Percentiles rank a stretch among this genome's conserved stretches.
Conservation (phyloP, 352 stramenopile species). For the Pythium vanterpoolii region DNA sequence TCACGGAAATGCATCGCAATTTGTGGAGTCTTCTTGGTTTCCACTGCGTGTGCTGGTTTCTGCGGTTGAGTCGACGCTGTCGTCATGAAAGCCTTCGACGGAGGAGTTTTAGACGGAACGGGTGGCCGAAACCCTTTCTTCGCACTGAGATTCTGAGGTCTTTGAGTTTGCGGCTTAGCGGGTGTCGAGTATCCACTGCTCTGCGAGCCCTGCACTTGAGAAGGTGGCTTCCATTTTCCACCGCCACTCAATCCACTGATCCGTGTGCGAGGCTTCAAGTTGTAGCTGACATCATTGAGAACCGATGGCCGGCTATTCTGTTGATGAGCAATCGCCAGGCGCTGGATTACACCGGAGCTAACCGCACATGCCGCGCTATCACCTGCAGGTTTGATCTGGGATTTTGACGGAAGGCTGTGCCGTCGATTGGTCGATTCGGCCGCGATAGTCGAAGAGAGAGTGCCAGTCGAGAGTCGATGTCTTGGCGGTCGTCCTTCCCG, state of each 20-base stretch:
- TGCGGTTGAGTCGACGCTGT: constrained; percentile 17
- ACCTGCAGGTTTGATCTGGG: neutral
- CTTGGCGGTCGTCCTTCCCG: neutral
- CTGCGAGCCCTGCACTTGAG: neutral
- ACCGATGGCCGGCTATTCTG: neutral
- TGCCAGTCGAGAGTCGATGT: constrained; percentile 2
- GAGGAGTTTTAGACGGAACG: constrained; percentile 32
- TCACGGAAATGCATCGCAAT: constrained; percentile 27
- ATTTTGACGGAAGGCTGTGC: constrained; percentile 7
- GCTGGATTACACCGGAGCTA: constrained; percentile 14
- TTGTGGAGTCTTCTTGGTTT: neutral
- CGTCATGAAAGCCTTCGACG: constrained; percentile 8
- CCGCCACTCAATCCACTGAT: neutral
- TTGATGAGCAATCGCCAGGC: constrained; percentile 5
- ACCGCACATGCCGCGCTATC: neutral
- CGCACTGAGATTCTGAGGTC: constrained; percentile 17
- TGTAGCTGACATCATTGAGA: constrained; percentile 18
- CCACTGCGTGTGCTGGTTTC: constrained; percentile 11
- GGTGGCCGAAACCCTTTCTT: constrained; percentile 42
- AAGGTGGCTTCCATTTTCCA: constrained; percentile 1
- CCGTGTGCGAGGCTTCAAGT: neutral
- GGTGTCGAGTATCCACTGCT: constrained; percentile 9
- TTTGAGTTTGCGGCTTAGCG: constrained; percentile 3
- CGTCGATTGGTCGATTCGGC: neutral
- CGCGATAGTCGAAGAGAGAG: neutral